A percentile compares a stretch with the other conserved stretches of the same genome.
Evolutionary conservation across 805 yeast species (phyloP).

Genomic region (Ogataea wickerhamii): DNA sequence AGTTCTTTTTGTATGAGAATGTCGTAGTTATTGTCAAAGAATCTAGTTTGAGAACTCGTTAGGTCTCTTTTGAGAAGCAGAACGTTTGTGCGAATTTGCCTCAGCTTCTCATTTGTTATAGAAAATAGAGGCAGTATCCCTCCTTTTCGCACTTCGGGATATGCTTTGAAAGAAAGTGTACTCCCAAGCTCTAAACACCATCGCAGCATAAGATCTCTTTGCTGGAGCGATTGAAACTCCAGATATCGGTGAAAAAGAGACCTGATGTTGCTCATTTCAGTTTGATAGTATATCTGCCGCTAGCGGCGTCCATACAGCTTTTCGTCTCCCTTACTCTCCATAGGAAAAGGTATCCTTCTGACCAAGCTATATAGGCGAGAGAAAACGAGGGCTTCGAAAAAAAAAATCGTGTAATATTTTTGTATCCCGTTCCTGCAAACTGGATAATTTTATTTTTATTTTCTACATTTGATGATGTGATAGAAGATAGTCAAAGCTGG

Average conservation of each 20-base stretch:
- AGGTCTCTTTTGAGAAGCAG: constrained; percentile 19
- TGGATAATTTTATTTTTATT: too few species aligned
- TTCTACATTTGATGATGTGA: too few species aligned
- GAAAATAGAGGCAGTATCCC: constrained; percentile 13
- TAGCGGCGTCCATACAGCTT: too few species aligned
- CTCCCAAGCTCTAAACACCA: constrained; percentile 24
- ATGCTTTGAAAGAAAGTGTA: constrained; percentile 2
- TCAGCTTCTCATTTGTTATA: constrained; percentile 6
- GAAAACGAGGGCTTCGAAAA: too few species aligned
- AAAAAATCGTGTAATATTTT: too few species aligned
- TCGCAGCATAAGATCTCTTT: constrained; percentile 26
- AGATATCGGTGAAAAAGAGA: constrained; percentile 26
- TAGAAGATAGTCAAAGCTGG: too few species aligned
- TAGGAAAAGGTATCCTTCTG: too few species aligned
- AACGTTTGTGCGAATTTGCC: constrained; percentile 8
- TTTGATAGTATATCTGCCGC: too few species aligned
- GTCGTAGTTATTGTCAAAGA: constrained; percentile 26
- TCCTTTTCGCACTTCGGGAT: constrained; percentile 7
- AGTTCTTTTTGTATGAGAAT: constrained; percentile 11
- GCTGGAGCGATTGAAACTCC: constrained; percentile 22
- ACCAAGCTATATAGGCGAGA: too few species aligned
- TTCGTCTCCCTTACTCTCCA: too few species aligned
- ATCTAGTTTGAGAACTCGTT: constrained; percentile 19
- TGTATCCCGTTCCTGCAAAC: too few species aligned
- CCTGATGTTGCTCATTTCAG: constrained; percentile 24